Base-by-base conservation (phyloP, 768 basidiomycete genomes). In the Terana coerulea region DNA sequence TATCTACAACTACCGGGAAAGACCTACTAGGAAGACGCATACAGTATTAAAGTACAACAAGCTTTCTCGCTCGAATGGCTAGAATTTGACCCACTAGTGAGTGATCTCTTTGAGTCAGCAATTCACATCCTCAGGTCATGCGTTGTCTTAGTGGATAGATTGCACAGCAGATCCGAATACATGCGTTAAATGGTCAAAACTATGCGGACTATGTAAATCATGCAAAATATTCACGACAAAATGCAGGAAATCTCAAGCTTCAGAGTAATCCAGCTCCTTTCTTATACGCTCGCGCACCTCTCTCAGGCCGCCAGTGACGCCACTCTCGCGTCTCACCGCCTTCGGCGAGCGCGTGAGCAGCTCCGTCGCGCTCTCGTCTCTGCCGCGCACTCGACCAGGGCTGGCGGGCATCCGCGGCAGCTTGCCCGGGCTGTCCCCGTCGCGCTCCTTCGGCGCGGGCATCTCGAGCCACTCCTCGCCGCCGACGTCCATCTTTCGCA, bases 281-380 rank as follows among this genome's bases (percentile, higher is more conserved):
- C 88, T 77, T 62, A 92, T 88, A 61, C 88, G 84, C 67, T 92
- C 90, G 51, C 89, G 72, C 28, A 91, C 89, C 64, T 88, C 80
- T 33, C 90, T 76, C 58, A 92, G 72, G 0, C 89, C 88, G 28
- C 88, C 86, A 5, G 71, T 76, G n/a, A n/a, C n/a, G n/a, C n/a
- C n/a, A n/a, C n/a, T n/a, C 61, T 90, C 87, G 24, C 73, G 75
- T 62, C 81, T 86, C 30, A 92, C 83, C 53, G 79, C 72, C 50
- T 78, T 79, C 6, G 90, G 90, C 65, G 89, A 91, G 41, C 88
- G 75, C 24, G 74, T 81, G 14, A 82, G 66, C 17, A 90, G 59
- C 64, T 83, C 81, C 52, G 77, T 69, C 19, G 76, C 81, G 56
- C 81, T 86, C 49, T 84, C 78, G 48, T 79, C 65, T 59, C 76